Base-by-base conservation (phyloP, 2,329 filamentous ascomycete genomes). In the Thermomyces lanuginosus region DNA sequence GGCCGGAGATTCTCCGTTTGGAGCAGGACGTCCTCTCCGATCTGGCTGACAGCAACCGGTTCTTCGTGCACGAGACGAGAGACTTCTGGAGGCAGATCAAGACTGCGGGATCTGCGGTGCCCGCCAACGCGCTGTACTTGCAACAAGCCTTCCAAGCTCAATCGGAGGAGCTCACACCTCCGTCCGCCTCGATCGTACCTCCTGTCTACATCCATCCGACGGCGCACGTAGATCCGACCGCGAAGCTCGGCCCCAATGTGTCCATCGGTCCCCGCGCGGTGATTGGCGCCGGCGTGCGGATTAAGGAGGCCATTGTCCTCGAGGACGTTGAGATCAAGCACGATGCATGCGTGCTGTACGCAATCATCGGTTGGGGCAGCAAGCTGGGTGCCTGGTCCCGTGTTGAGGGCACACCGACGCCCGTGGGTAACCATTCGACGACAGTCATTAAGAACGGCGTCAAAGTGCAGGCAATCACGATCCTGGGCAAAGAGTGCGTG, bases 41-140 rank as follows among this genome's bases (percentile, higher is more conserved):
- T 47, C 73, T 95, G 46, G 86, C 89, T 35, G 89, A 95, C 58
- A 92, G 72, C 69, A 89, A 92, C 60, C 81, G 89, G 55, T 98
- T 98, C 64, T 95, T 83, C 58, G 89, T 95, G 16, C 79, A 92
- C 54, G 89, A 98, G 63, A 95, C 86, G 39, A 92, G 91, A 62
- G 89, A 95, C 55, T 98, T 98, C 58, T 98, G 89, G 89, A 82
- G 89, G 43, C 89, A 98, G 65, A 95, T 98, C 69, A 98, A 98
- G 70, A 93, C 89, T 2, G 89, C 89, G 33, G 89, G 89, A 33
- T 95, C 86, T 4, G 89, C 89, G 26, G 83, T 98, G 15, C 89
- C 89, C 9, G 89, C 89, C 36, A 95, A 95, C 48, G 89, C 89
- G 8, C 69, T 98, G 17, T 98, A 98, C 59, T 72, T 98, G 29